These are phyloP conservation scores for Beta lomatogona DNA, from an alignment of 179 eudicot species.

Conservation along the genomic window DNA sequence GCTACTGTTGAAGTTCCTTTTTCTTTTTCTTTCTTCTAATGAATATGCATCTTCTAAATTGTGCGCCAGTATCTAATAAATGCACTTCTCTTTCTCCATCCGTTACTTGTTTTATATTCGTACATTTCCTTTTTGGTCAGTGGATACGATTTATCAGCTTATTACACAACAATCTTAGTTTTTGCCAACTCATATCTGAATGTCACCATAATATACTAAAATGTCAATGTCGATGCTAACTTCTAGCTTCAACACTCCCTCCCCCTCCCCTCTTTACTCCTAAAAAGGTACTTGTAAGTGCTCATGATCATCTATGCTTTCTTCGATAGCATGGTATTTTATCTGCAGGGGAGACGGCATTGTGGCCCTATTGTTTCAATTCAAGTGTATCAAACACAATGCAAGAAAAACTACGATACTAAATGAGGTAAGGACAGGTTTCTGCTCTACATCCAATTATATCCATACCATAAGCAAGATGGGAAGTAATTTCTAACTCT, in stretches of 20 bases:
- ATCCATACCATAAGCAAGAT: background rate
- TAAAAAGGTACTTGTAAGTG: too few species aligned
- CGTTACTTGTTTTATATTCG: too few species aligned
- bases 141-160: too few species aligned
- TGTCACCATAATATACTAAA: too few species aligned
- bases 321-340: background rate
- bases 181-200: too few species aligned
- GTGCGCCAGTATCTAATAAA: background rate
- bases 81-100: background rate
- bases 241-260: too few species aligned
- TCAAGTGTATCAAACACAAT: background rate
- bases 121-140: too few species aligned
- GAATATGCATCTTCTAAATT: background rate
- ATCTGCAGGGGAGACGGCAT: background rate
- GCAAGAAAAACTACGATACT: background rate
- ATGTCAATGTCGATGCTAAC: too few species aligned
- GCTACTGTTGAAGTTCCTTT: background rate
- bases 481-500: background rate
- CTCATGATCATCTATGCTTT: too few species aligned
- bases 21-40: background rate
- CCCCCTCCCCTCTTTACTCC: too few species aligned
- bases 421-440: background rate
- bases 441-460: background rate
- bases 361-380: background rate
- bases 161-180: too few species aligned